Evolutionary conservation across 2,329 filamentous ascomycete genomes (phyloP).

Genomic region (Monilinia fructigena): DNA sequence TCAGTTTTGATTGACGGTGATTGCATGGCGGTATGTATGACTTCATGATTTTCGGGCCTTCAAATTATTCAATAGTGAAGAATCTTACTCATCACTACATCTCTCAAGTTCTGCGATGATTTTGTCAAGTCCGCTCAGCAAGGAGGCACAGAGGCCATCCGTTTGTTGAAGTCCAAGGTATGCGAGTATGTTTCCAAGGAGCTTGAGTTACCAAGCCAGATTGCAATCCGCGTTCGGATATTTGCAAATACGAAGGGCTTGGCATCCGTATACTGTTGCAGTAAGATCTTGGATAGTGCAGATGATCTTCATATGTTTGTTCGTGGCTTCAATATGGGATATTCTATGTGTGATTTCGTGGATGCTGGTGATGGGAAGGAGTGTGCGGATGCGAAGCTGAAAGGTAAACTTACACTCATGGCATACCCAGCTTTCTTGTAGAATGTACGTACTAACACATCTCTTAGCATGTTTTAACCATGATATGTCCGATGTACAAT

Average conservation of each 20-base stretch:
- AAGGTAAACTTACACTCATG: slow-evolving; percentile 15
- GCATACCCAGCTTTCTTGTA: not conserved
- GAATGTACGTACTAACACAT: not conserved
- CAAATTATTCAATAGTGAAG: not conserved
- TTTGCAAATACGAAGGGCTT: slow-evolving; percentile 44
- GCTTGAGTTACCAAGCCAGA: slow-evolving; percentile 28
- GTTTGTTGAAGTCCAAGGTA: slow-evolving; percentile 9
- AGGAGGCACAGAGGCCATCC: not conserved
- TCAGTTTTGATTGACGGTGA: slow-evolving; percentile 44
- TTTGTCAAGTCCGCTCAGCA: slow-evolving; percentile 4
- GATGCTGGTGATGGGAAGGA: slow-evolving; percentile 47
- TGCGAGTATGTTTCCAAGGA: slow-evolving; percentile 22
- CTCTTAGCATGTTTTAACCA: slow-evolving; percentile 40
- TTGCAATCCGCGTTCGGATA: slow-evolving; percentile 41
- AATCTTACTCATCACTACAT: not conserved
- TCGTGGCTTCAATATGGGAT: slow-evolving; percentile 45
- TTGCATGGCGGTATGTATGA: slow-evolving; percentile 41
- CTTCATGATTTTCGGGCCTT: not conserved
- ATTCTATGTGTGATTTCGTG: slow-evolving; percentile 43
- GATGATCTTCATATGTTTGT: slow-evolving; percentile 37
- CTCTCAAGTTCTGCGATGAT: slow-evolving; percentile 5
- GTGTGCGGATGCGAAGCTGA: slow-evolving; percentile 45
- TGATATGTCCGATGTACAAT: slow-evolving; percentile 43
- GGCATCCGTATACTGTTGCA: slow-evolving; percentile 40
- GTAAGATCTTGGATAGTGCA: slow-evolving; percentile 34